Evolutionary conservation across 78 protist genomes (phyloP).

Genomic region (Polysphondylium violaceum): DNA sequence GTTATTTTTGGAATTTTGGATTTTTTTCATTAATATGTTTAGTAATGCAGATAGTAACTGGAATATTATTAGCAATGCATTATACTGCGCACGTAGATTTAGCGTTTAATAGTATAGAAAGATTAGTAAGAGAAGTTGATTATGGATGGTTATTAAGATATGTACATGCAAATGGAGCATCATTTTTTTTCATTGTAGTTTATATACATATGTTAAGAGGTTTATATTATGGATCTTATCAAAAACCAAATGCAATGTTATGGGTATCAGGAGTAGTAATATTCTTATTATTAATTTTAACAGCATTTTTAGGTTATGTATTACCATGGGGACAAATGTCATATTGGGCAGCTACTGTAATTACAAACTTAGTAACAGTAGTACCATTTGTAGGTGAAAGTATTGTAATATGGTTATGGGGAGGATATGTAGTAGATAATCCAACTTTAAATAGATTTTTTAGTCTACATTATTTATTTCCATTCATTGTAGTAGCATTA

Average conservation of each 20-base stretch:
- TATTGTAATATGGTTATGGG: slow-evolving; percentile 15
- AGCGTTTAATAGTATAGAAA: background rate
- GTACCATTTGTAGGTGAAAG: slow-evolving; percentile 8
- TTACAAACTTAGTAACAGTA: slow-evolving; percentile 23
- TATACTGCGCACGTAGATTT: slow-evolving; percentile 19
- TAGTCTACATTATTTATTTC: slow-evolving; percentile 39
- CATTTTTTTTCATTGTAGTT: slow-evolving; percentile 9
- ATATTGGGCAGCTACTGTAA: slow-evolving; percentile 45
- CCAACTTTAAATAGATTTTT: slow-evolving; percentile 46
- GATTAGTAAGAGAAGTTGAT: background rate
- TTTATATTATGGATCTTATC: slow-evolving; percentile 15
- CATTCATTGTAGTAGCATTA: slow-evolving; percentile 5
- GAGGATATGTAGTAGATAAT: slow-evolving; percentile 52
- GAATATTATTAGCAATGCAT: slow-evolving; percentile 49
- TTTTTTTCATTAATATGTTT: slow-evolving; percentile 30
- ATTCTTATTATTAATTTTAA: slow-evolving; percentile 4
- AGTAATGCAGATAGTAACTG: slow-evolving; percentile 22
- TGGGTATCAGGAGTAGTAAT: slow-evolving; percentile 23
- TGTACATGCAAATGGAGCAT: slow-evolving; percentile 33
- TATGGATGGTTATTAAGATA: slow-evolving; percentile 24
- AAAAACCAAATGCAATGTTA: background rate
- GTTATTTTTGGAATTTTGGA: slow-evolving; percentile 51
- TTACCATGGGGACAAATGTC: slow-evolving; percentile 52
- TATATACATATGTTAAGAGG: slow-evolving; percentile 23
- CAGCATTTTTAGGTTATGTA: slow-evolving; percentile 27